Evolutionary conservation across 768 basidiomycete species (phyloP).

Genomic region (Guyanaporus albipodus): DNA sequence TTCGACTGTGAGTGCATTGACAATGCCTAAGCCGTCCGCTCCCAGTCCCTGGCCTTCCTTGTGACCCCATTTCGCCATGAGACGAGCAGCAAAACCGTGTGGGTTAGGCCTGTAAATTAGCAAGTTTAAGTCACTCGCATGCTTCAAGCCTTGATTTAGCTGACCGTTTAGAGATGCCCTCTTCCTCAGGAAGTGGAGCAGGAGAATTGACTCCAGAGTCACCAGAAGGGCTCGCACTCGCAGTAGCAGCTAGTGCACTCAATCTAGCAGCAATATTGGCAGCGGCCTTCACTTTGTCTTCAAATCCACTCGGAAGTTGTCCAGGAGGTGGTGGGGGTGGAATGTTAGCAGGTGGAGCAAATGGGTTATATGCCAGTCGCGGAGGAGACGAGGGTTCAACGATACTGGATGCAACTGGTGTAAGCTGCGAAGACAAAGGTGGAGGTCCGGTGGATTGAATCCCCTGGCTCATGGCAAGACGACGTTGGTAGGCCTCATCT

Average conservation of each 20-base stretch:
- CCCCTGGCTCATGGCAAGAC: constrained; percentile 52
- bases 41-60: constrained; percentile 93
- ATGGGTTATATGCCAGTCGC: constrained; percentile 63
- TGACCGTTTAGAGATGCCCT: constrained; percentile 17
- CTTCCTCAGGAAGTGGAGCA: constrained; percentile 33
- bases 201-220: constrained; percentile 24
- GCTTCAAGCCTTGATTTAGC: not conserved
- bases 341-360: constrained; percentile 58
- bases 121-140: not conserved
- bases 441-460: constrained; percentile 29
- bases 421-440: constrained; percentile 23
- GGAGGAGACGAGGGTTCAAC: constrained; percentile 42
- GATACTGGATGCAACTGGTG: constrained; percentile 20
- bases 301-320: constrained; percentile 41
- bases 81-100: constrained; percentile 72
- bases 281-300: constrained; percentile 71
- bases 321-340: constrained; percentile 62
- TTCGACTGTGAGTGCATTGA: constrained; percentile 84
- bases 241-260: constrained; percentile 46
- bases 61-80: constrained; percentile 98
- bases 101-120: constrained; percentile 46
- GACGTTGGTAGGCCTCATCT: constrained; percentile 66
- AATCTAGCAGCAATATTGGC: constrained; percentile 80
- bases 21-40: constrained; percentile 76
- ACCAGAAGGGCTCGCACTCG: constrained; percentile 22